Evolutionary conservation across 2,329 filamentous ascomycete species (phyloP).

Genomic region (Penicillium sp.): DNA sequence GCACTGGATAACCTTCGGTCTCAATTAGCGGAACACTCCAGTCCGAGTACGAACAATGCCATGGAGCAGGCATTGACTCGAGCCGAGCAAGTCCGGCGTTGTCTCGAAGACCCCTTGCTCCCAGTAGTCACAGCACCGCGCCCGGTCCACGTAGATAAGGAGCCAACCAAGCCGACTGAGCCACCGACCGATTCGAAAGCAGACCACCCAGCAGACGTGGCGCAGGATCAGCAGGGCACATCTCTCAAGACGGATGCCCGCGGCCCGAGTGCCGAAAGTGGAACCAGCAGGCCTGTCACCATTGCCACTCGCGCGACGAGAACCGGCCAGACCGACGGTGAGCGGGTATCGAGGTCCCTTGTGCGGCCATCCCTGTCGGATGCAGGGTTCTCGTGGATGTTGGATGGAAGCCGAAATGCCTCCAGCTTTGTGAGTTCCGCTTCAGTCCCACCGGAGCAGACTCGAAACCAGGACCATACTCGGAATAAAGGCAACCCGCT

Average conservation of each 20-base stretch:
- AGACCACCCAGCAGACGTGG: background rate
- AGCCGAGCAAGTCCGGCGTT: constrained; percentile 45
- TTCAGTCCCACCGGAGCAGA: constrained; percentile 46
- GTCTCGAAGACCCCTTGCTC: constrained; percentile 42
- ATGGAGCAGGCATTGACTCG: constrained; percentile 41
- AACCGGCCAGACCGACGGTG: constrained; percentile 8
- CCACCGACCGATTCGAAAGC: background rate
- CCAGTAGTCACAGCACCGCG: constrained; percentile 21
- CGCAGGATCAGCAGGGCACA: constrained; percentile 8
- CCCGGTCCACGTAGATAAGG: constrained; percentile 2
- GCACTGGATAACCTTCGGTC: constrained; percentile 43
- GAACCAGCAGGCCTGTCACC: constrained; percentile 8
- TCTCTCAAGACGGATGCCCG: constrained; percentile 5
- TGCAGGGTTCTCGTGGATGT: constrained; percentile 53
- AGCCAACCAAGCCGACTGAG: background rate
- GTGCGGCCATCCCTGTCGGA: constrained; percentile 45
- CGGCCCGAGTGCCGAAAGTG: constrained; percentile 10
- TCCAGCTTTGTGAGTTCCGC: constrained; percentile 48
- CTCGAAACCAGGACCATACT: constrained; percentile 33
- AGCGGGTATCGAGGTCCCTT: constrained; percentile 24
- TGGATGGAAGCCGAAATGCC: constrained; percentile 45
- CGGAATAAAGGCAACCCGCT: constrained; percentile 33
- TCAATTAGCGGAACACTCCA: constrained; percentile 30
- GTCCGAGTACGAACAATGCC: constrained; percentile 27
- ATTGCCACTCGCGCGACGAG: constrained; percentile 2